Evolutionary conservation across 2,329 filamentous ascomycete genomes (phyloP).

Genomic region (Fusarium torulosum): DNA sequence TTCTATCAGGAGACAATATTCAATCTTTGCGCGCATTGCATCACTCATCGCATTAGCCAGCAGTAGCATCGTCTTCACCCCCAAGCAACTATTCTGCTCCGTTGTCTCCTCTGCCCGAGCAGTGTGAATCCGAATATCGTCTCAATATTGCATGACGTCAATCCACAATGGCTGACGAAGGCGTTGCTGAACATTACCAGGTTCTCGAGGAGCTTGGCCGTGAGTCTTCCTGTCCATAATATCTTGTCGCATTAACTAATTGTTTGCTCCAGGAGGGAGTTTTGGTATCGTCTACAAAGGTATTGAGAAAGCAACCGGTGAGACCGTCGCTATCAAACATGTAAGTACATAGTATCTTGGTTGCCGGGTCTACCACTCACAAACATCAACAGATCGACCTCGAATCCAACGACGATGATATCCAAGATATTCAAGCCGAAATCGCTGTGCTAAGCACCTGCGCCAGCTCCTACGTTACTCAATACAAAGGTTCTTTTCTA

Average conservation of each 20-base stretch:
- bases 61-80: constrained; percentile 18
- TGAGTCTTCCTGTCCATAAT: constrained; percentile 63
- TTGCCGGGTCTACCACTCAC: constrained; percentile 36
- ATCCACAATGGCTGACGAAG: constrained; percentile 68
- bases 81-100: constrained; percentile 2
- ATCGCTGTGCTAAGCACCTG: constrained; percentile 96
- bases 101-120: constrained; percentile 20
- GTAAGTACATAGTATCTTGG: constrained; percentile 63
- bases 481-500: constrained; percentile 97
- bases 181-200: constrained; percentile 88
- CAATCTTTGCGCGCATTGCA: constrained; percentile 1
- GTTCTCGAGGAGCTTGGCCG: constrained; percentile 96
- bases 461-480: constrained; percentile 91
- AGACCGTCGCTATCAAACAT: constrained; percentile 97
- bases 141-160: constrained; percentile 44
- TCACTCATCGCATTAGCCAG: not conserved
- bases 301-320: constrained; percentile 89
- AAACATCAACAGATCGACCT: constrained; percentile 83
- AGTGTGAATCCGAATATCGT: constrained; percentile 26
- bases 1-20: constrained; percentile 13
- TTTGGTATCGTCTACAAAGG: constrained; percentile 98
- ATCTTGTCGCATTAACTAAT: constrained; percentile 18
- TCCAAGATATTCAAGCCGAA: constrained; percentile 97
- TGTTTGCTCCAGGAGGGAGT: constrained; percentile 79
- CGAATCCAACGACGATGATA: constrained; percentile 98